A percentile compares a stretch with the other conserved stretches of the same genome.
Conservation (phyloP, 1,284 basidiomycete genomes). For the Leccinum fuscescens region DNA sequence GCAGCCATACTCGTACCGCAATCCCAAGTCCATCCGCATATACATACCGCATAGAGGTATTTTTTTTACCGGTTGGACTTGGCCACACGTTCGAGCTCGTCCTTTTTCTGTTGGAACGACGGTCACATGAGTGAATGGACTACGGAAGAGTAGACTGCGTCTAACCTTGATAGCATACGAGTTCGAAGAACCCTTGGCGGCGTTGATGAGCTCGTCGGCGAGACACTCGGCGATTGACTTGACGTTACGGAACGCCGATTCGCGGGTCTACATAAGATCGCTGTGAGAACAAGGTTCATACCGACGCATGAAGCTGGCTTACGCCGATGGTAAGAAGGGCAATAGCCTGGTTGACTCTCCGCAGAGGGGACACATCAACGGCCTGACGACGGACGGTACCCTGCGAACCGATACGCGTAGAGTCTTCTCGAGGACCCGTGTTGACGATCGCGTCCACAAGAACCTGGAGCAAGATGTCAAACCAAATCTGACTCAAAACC, state of each 20-base stretch:
- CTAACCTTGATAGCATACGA: slow-evolving; percentile 97
- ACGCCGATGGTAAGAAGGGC: slow-evolving; percentile 94
- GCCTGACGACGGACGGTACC: slow-evolving; percentile 99
- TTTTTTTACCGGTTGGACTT: slow-evolving; percentile 93
- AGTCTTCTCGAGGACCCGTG: slow-evolving; percentile 99
- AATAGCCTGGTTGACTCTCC: slow-evolving; percentile 98
- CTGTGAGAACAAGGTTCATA: neutral
- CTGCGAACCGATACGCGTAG: slow-evolving; percentile 99
- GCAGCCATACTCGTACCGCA: slow-evolving; percentile 24
- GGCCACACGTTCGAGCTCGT: slow-evolving; percentile 98
- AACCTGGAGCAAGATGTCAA: slow-evolving; percentile 44
- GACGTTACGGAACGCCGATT: slow-evolving; percentile 99
- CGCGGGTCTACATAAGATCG: slow-evolving; percentile 71
- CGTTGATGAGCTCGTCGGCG: slow-evolving; percentile 99
- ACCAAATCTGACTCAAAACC: neutral
- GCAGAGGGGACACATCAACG: slow-evolving; percentile 98
- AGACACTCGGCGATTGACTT: slow-evolving; percentile 99
- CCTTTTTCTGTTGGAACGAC: slow-evolving; percentile 69
- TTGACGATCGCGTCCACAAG: slow-evolving; percentile 99
- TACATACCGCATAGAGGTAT: neutral
- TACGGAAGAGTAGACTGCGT: neutral
- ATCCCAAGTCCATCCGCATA: slow-evolving; percentile 11
- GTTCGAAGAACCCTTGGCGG: slow-evolving; percentile 99
- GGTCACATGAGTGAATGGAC: slow-evolving; percentile 1
- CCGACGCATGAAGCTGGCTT: slow-evolving; percentile 37